Evolutionary conservation across 345 rosid genomes (phyloP).

Genomic region (Leavenworthia alabamica): DNA sequence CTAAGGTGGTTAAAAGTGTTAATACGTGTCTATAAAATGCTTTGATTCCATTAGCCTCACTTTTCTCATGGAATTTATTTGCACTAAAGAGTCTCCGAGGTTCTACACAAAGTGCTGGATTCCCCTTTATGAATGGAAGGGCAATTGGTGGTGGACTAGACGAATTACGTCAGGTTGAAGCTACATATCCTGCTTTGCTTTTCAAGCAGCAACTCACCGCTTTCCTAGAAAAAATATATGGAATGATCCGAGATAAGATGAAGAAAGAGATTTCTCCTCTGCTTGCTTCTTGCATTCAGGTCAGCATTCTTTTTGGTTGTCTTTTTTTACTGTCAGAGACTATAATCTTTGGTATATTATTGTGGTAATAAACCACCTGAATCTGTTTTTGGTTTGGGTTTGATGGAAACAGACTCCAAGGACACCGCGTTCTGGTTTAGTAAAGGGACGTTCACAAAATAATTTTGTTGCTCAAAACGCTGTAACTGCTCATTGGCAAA

Average conservation of each 20-base stretch:
- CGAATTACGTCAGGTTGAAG: conserved; percentile 83
- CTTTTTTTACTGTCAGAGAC: conserved; percentile 1
- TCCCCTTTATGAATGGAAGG: conserved; percentile 68
- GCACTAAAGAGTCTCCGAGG: conserved; percentile 59
- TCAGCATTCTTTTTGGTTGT: conserved; percentile 13
- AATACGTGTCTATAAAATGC: neutral
- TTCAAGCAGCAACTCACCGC: conserved; percentile 99
- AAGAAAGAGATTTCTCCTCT: conserved; percentile 89
- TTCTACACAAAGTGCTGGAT: conserved; percentile 83
- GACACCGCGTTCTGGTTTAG: conserved; percentile 72
- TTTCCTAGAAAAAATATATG: conserved; percentile 97
- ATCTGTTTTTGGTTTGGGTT: conserved; percentile 12
- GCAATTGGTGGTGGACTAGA: conserved; percentile 45
- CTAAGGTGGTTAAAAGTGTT: conserved; percentile 51
- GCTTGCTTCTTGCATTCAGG: conserved; percentile 93
- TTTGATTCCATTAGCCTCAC: neutral
- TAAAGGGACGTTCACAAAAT: conserved; percentile 84
- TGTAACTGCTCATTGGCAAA: conserved; percentile 87
- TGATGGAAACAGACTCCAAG: conserved; percentile 69
- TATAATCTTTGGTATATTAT: neutral
- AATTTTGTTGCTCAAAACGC: conserved; percentile 83
- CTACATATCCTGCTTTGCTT: conserved; percentile 89
- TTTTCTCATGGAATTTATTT: conserved; percentile 18
- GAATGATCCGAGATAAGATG: conserved; percentile 89
- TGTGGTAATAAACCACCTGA: conserved; percentile 12